Base-by-base conservation (phyloP, 2,329 filamentous ascomycete species). In the Hypoxylon sp. region DNA sequence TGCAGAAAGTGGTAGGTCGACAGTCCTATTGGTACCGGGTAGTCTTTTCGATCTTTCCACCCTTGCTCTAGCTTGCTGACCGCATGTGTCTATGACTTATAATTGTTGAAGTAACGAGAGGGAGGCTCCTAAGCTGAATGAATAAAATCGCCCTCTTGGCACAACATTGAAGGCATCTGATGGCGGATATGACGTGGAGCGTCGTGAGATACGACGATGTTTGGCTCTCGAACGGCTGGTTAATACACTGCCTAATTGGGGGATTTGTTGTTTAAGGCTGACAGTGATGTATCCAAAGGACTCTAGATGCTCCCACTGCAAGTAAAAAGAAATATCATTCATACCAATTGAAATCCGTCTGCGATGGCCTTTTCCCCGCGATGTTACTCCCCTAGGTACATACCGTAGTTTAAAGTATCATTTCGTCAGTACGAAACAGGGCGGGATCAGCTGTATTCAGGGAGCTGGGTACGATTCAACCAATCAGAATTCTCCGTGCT, bases 11-110 rank as follows among this genome's bases (percentile, higher is more conserved):
- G 25, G 30, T 46, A 63, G 59, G 50, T 59, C 36, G 32, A 25
- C 51, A 65, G 62, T 55, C 62, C 41, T 50, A 66, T 65, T 60
- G 55, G 60, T 48, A 67, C 19, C 49, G 58, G 25, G 28, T 51
- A n/a, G 21, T 61, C 17, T 43, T 65, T 65, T 63, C 17, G 49
- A 70, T 21, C 23, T 57, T 21, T 23, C 6, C 46, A 52, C 32
- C 32, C 32, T 36, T 28, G 46, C 56, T 52, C 59, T 34, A 51
- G 64, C 52, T 67, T 61, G 60, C 60, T 70, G 64, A 70, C 64
- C 32, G 64, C 60, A 62, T 67, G 34, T 19, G 36, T 45, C 11
- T 36, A 11, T 23, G 34, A 58, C 38, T 51, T 61, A 36, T 14
- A n/a, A 5, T 50, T 55, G 14, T 36, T 52, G 21, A 32, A 38